phyloP scores from a whole-genome alignment of 192 early-diverging fungal genomes.

The Glomus cerebriforme region DNA sequence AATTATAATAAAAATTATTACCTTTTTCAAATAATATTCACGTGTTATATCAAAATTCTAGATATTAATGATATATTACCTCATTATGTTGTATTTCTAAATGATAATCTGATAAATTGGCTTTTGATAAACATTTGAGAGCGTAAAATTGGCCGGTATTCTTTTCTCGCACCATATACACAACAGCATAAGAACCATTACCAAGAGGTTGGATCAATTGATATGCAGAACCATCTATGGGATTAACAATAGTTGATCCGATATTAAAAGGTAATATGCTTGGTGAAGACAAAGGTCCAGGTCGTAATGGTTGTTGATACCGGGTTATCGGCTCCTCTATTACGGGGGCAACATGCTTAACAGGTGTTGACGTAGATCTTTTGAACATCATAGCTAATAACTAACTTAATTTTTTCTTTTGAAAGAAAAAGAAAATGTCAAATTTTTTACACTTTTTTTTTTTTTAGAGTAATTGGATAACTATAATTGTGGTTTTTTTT shows the following conservation, averaged over 20 bases:
- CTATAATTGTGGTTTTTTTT: neutral
- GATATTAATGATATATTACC: slow-evolving; percentile 42
- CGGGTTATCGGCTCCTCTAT: neutral
- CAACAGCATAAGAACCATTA: slow-evolving; percentile 73
- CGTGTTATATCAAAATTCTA: too few relatives aligned
- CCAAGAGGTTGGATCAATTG: slow-evolving; percentile 57
- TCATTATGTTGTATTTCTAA: slow-evolving; percentile 68
- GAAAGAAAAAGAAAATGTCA: neutral
- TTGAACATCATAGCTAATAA: slow-evolving; percentile 17
- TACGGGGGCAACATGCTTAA: neutral
- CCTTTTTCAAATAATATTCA: too few relatives aligned
- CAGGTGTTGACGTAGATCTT: slow-evolving; percentile 13
- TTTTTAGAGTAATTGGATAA: neutral
- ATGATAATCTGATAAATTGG: slow-evolving; percentile 61
- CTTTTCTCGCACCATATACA: slow-evolving; percentile 68
- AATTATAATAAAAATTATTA: too few relatives aligned
- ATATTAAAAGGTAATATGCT: slow-evolving; percentile 21
- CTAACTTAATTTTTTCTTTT: neutral
- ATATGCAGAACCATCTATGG: neutral
- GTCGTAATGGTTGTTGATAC: slow-evolving; percentile 8
- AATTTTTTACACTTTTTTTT: neutral
- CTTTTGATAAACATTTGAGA: slow-evolving; percentile 73
- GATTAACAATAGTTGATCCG: slow-evolving; percentile 22
- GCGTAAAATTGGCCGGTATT: slow-evolving; percentile 61
- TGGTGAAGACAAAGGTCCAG: slow-evolving; percentile 6